phyloP scores from a whole-genome alignment of 1,284 basidiomycete genomes.

The Cystobasidium sp. region DNA sequence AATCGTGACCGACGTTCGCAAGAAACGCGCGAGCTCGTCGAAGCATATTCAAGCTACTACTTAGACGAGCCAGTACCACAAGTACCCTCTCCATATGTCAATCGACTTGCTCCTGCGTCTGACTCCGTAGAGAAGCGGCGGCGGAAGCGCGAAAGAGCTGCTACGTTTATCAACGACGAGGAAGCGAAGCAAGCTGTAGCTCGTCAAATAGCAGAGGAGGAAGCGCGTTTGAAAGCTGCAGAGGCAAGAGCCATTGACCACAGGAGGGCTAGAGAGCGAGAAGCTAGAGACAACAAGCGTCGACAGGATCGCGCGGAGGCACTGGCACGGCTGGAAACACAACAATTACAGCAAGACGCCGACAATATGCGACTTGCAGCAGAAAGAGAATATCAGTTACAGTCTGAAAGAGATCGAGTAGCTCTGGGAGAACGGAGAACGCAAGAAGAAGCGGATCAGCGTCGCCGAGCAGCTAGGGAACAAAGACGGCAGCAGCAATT shows the following conservation, averaged over 20 bases:
- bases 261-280: slow-evolving; percentile 4
- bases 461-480: neutral
- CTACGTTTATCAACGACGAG: slow-evolving; percentile 33
- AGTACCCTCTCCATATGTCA: slow-evolving; percentile 1
- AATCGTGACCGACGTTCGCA: slow-evolving; percentile 36
- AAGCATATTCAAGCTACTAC: slow-evolving; percentile 34
- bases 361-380: neutral
- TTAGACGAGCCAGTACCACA: slow-evolving; percentile 7
- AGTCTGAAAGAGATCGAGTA: neutral
- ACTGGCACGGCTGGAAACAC: slow-evolving; percentile 25
- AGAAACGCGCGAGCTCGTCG: slow-evolving; percentile 18
- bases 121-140: slow-evolving; percentile 14
- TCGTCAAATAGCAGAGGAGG: slow-evolving; percentile 33
- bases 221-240: slow-evolving; percentile 10
- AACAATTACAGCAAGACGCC: slow-evolving; percentile 16
- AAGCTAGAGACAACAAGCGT: slow-evolving; percentile 8
- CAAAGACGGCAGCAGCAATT: neutral
- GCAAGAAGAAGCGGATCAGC: neutral
- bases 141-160: slow-evolving; percentile 33
- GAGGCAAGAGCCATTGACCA: slow-evolving; percentile 20
- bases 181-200: slow-evolving; percentile 30
- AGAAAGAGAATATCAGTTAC: neutral
- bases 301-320: slow-evolving; percentile 33
- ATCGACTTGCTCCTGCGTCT: neutral
- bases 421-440: neutral